Conservation (phyloP, 805 yeast genomes). For the Candida hispaniensis region DNA sequence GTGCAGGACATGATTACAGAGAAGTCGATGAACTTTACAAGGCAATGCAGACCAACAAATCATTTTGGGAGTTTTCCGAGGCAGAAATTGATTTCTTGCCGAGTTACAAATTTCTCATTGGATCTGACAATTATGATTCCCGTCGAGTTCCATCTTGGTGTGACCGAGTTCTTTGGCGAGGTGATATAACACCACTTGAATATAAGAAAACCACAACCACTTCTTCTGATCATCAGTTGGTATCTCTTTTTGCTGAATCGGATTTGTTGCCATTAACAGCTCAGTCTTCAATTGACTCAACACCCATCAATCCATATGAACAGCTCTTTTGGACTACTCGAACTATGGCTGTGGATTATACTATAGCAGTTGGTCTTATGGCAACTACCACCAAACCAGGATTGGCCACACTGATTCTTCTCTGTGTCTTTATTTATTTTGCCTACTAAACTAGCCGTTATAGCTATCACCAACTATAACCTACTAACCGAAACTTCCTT, state of each 20-base stretch:
- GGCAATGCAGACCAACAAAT: constrained; percentile 34
- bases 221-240: constrained; percentile 77
- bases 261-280: too few species aligned
- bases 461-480: too few species aligned
- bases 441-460: too few species aligned
- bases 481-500: too few species aligned
- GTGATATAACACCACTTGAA: constrained; percentile 27
- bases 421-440: too few species aligned
- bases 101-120: constrained; percentile 57
- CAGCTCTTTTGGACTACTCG: constrained; percentile 11
- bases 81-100: constrained; percentile 59
- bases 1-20: constrained; percentile 25
- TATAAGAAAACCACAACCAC: constrained; percentile 42
- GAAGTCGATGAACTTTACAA: constrained; percentile 41
- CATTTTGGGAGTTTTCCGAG: constrained; percentile 58
- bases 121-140: constrained; percentile 40
- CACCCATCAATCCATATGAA: too few species aligned
- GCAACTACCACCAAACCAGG: constrained; percentile 8
- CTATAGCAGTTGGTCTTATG: constrained; percentile 6
- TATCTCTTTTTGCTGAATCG: constrained; percentile 33
- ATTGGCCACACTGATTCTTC: constrained; percentile 8
- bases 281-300: too few species aligned
- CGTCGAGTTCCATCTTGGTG: constrained; percentile 83
- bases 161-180: constrained; percentile 58
- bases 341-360: constrained; percentile 7